Conservation (phyloP, 73 alveolate genomes). For the Paramecium sexaurelia region DNA sequence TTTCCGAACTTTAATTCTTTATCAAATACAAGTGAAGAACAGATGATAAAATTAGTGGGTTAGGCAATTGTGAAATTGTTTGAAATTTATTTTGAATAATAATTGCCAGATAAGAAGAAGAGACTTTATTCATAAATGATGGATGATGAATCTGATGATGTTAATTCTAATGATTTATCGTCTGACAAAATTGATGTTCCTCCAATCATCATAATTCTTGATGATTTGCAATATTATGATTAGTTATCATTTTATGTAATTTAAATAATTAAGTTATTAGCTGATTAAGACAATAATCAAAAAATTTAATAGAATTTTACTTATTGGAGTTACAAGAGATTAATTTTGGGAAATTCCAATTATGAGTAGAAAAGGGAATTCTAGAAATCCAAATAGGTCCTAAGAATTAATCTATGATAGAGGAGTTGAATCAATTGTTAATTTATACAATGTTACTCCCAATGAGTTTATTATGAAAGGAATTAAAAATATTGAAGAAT, state of each 20-base stretch:
- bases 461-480: conserved; percentile 1
- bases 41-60: neutral
- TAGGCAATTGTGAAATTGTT: neutral
- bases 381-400: neutral
- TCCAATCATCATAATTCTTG: conserved; percentile 46
- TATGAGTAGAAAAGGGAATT: conserved; percentile 30
- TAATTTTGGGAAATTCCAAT: conserved; percentile 58
- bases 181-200: conserved; percentile 31
- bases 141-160: conserved; percentile 13
- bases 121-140: neutral
- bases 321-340: conserved; percentile 56
- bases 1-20: neutral
- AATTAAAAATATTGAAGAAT: neutral
- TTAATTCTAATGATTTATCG: neutral
- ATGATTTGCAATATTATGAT: conserved; percentile 67
- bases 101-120: neutral
- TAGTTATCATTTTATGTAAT: conserved; percentile 29
- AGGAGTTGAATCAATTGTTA: conserved; percentile 33
- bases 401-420: conserved; percentile 17
- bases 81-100: conserved; percentile 39
- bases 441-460: neutral
- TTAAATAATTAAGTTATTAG: neutral
- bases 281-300: conserved; percentile 38
- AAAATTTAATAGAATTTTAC: conserved; percentile 55
- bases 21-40: neutral